Evolutionary conservation across 2,329 filamentous ascomycete genomes (phyloP), one percentile per base, ranked within the genome.

Genomic region (Calonectria ilicicola): DNA sequence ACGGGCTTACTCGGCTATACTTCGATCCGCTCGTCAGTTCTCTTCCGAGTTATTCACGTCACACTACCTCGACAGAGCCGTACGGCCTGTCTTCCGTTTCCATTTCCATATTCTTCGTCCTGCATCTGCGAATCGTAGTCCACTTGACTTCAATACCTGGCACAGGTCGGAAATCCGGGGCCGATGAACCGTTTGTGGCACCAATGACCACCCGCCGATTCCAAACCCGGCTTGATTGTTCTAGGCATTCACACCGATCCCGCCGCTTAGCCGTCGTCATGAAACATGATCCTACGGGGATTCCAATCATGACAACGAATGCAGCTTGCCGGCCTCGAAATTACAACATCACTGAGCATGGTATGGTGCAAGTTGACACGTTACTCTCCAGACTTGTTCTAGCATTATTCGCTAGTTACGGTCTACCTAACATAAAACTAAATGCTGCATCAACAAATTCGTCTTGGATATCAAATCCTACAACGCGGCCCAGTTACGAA

Each of bases 141-240:
- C 21, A 29, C n/a, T 35, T 35, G 29, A 1, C 32, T 53, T 56
- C 19, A 12, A 40, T n/a, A 5, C 46, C 66, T 62, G 67, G 58
- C 29, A 56, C 35, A 40, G 21, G 47, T 67, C 73, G 27, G 68
- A 47, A 65, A 72, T 70, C 72, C 71, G 68, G 65, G 76, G 64
- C 76, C 76, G 76, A 77, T 26, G 65, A 67, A 51, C 74, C 76
- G 74, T 62, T 47, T 46, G 26, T 53, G 53, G 42, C 32, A 42
- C 42, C 35, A 21, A 68, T 58, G 35, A 44, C 64, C 51, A 27
- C 32, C 35, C 29, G 66, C 35, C 44, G 23, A 65, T 70, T 65
- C 65, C 53, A 40, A 60, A 62, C 63, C 15, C 63, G 26, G 40
- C 32, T 35, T 35, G 19, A 38, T 44, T 49, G n/a, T 23, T 47